Evolutionary conservation across 805 yeast species (phyloP).

Genomic region (Schwanniomyces pseudopolymorphus): DNA sequence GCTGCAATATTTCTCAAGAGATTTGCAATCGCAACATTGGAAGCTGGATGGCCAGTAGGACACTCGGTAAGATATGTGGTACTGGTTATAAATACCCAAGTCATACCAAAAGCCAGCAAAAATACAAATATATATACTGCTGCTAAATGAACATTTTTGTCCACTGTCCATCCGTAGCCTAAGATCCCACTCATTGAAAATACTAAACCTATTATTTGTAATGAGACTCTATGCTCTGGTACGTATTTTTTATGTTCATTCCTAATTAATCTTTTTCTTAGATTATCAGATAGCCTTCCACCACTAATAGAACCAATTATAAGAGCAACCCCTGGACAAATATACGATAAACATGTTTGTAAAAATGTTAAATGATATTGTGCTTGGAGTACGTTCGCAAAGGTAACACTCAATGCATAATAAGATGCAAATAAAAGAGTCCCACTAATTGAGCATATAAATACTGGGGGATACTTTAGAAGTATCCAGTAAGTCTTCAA

Average conservation of each 20-base stretch:
- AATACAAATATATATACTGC: slow-evolving; percentile 45
- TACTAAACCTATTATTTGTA: slow-evolving; percentile 45
- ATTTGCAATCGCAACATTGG: slow-evolving; percentile 54
- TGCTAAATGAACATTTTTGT: slow-evolving; percentile 36
- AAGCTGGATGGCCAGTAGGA: slow-evolving; percentile 49
- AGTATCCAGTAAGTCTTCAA: slow-evolving; percentile 34
- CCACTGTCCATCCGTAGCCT: slow-evolving; percentile 54
- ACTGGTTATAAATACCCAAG: slow-evolving; percentile 54
- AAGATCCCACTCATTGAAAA: slow-evolving; percentile 45
- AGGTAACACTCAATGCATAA: slow-evolving; percentile 53
- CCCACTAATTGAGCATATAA: slow-evolving; percentile 45
- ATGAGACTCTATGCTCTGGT: slow-evolving; percentile 47
- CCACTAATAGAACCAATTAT: slow-evolving; percentile 48
- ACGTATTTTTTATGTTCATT: slow-evolving; percentile 27
- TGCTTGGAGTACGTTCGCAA: slow-evolving; percentile 38
- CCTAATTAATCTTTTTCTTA: slow-evolving; percentile 26
- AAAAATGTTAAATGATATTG: slow-evolving; percentile 36
- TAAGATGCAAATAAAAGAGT: slow-evolving; percentile 55
- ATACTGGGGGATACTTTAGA: slow-evolving; percentile 42
- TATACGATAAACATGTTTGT: slow-evolving; percentile 44
- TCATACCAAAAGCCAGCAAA: slow-evolving; percentile 51
- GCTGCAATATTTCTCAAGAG: slow-evolving; percentile 55
- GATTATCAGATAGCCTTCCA: slow-evolving; percentile 47
- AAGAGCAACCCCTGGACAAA: slow-evolving; percentile 54
- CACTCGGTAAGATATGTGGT: slow-evolving; percentile 56